Evolutionary conservation across 805 yeast species (phyloP), one percentile per base, ranked within the genome.

Genomic region (Candida sonorensis): DNA sequence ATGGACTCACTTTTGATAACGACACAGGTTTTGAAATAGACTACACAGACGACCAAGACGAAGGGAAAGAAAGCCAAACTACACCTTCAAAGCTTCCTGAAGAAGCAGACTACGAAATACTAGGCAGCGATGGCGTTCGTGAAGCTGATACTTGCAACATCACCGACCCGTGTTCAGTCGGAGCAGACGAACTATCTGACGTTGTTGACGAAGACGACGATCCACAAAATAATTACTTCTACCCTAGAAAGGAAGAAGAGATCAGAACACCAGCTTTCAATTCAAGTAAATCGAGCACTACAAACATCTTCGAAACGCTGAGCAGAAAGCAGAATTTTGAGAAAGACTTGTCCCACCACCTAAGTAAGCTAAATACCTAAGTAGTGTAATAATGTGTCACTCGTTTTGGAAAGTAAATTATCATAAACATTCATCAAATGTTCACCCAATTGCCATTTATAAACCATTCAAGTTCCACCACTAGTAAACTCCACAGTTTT

Each of bases 181-280:
- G 16, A 2, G 13, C 12, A 7, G 30, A 14, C n/a, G 30, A 19
- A 5, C 9, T 12, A 7, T 10, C 23, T 7, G 12, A 17, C 18
- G 69, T 65, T 19, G 39, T 69, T 18, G 73, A 69, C 37, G 74
- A 69, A 37, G 62, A 61, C 37, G 75, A 67, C 4, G 75, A 69
- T 41, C 70, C 66, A 42, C 66, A 66, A 39, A 54, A 65, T 40
- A 73, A 69, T 41, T 67, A 67, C 44, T 72, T 72, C n/a, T 67
- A 61, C 41, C 75, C 75, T 4, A 45, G 56, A 7, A 62, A 56
- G 5, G 67, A 62, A 40, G 73, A 69, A 17, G 66, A 60, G 35
- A 31, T 46, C 4, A 30, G 14, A 11, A 48, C 54, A 3, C 52
- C 54, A n/a, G 14, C 26, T 14, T 29, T 27, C 13, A 21, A 18